Evolutionary conservation across 441 rosid species (phyloP), one percentile per base, ranked within the genome.

Genomic region (Syzygium malaccense): DNA sequence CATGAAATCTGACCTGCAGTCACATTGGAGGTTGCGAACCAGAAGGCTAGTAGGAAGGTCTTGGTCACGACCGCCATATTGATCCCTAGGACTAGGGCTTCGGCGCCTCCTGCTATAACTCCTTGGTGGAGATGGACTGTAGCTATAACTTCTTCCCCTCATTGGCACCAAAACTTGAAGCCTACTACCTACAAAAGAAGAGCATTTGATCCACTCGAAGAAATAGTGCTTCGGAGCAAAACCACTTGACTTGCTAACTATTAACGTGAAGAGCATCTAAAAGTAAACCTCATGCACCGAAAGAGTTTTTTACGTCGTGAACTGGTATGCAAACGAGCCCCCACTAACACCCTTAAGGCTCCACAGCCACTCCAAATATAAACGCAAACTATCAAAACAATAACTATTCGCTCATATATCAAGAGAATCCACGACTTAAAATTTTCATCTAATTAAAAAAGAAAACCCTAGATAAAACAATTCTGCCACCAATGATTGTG

Each of bases 41-140:
- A 98, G 93, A 62, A 98, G 97, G 92, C 99, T 97, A 8, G 96
- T 95, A 14, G 98, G 98, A 86, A 93, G 93, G 89, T 98, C 99
- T 89, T 95, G 94, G 85, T 90, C 89, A 64, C 92, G 93, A 54
- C 93, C 88, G 37, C 95, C 91, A 91, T 93, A 91, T 23, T 90
- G 93, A 87, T 90, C 95, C 91, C 93, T 91, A 1, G 98, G 97
- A 91, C 95, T 96, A 60, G 98, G 97, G 91, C 96, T 97, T 57
- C 92, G 91, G 86, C 48, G 88, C 88, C 95, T 94, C 93, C 96
- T 92, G 71, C 95, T 90, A 89, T 93, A 93, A 85, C 90, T 92
- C 93, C 98, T 94, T 4, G 97, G 93, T 48, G 98, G 97, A 66
- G 97, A 97, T 64, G 97, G 99, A 87, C 97, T 96, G 94, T 96